Conservation (phyloP, 805 yeast species). For the Suhomyces xylopsoci region DNA sequence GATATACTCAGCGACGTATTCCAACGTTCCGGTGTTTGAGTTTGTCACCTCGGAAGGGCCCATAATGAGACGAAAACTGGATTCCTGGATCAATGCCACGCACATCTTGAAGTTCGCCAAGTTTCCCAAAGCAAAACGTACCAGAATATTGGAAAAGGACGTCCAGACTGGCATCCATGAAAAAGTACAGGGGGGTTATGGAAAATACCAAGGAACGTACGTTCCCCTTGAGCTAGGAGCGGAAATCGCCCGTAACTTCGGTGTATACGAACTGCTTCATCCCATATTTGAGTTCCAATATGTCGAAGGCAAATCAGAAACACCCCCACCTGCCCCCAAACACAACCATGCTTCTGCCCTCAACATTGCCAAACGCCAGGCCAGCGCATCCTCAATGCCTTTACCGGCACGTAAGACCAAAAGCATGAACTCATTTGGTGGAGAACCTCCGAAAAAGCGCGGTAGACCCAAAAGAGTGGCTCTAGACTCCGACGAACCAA, state of each 20-base stretch:
- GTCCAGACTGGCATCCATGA: conserved; percentile 64
- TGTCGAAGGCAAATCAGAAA: conserved; percentile 36
- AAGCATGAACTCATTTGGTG: conserved; percentile 13
- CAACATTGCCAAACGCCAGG: conserved; percentile 35
- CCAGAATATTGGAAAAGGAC: conserved; percentile 62
- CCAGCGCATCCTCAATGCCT: conserved; percentile 6
- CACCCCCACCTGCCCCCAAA: conserved; percentile 49
- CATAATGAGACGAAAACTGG: conserved; percentile 62
- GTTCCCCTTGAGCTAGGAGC: conserved; percentile 42
- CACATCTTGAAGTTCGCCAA: conserved; percentile 69
- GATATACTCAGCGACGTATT: conserved; percentile 69
- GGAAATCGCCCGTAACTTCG: conserved; percentile 38
- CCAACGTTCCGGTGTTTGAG: conserved; percentile 69
- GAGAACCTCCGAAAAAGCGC: conserved; percentile 33
- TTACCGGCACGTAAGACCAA: conserved; percentile 14
- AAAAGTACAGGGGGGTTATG: conserved; percentile 71
- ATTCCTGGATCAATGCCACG: conserved; percentile 69
- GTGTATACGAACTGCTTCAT: conserved; percentile 49
- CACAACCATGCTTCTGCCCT: conserved; percentile 46
- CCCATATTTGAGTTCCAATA: conserved; percentile 27
- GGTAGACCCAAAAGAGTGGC: conserved; percentile 38
- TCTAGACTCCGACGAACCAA: conserved; percentile 21
- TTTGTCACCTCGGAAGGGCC: conserved; percentile 67
- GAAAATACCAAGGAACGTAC: conserved; percentile 57
- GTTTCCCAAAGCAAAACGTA: conserved; percentile 60